Evolutionary conservation across 352 stramenopile genomes (phyloP).

Genomic region (Phytophthora pistaciae): DNA sequence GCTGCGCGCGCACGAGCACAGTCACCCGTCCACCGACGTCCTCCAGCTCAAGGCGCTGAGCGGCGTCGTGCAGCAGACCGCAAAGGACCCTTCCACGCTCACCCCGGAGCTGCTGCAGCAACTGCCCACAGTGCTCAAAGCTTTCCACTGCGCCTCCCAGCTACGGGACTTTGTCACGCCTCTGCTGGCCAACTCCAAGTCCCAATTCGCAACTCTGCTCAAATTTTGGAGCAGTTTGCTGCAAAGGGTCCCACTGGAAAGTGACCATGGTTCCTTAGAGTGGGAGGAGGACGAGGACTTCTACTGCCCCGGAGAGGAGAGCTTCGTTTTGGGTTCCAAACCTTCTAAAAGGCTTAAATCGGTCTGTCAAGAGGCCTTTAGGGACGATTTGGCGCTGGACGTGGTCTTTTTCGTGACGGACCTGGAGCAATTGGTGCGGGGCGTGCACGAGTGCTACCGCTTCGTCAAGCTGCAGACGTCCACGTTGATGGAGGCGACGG

Average conservation of each 20-base stretch:
- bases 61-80: neutral
- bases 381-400: conserved; percentile 1
- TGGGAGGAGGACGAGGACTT: conserved; percentile 1
- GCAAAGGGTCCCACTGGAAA: neutral
- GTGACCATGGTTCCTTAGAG: neutral
- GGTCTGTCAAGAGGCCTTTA: neutral
- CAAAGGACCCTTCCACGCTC: neutral
- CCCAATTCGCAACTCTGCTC: neutral
- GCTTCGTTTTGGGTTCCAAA: neutral
- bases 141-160: neutral
- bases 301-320: neutral
- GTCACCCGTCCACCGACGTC: neutral
- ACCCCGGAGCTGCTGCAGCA: neutral
- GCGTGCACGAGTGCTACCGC: neutral
- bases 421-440: conserved; percentile 1
- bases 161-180: neutral
- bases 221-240: neutral
- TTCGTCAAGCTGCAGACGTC: neutral
- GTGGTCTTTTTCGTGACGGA: conserved; percentile 1
- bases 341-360: neutral
- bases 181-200: neutral
- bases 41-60: neutral
- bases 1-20: neutral
- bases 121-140: neutral
- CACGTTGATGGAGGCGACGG: neutral